Evolutionary conservation across 1,284 basidiomycete genomes (phyloP).

Genomic region (Trichosporon ovoides): DNA sequence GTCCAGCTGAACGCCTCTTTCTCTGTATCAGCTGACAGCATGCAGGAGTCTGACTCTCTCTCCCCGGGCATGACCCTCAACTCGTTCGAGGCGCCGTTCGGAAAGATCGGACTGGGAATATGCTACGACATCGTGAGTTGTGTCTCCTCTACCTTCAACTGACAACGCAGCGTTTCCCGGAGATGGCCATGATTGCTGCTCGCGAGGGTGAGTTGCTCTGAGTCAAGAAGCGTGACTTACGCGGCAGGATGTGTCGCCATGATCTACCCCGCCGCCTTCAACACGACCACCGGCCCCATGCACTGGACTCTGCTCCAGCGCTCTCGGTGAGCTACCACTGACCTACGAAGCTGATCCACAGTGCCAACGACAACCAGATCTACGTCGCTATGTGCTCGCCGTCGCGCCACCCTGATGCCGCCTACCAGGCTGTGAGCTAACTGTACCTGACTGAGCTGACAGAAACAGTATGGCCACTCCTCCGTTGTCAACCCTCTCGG

Average conservation of each 20-base stretch:
- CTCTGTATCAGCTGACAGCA: background rate
- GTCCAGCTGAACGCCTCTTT: no score
- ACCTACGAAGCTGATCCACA: constrained; percentile 43
- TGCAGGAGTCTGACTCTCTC: constrained; percentile 86
- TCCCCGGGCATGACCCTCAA: constrained; percentile 72
- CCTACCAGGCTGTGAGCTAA: constrained; percentile 73
- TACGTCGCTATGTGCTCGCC: constrained; percentile 95
- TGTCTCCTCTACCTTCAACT: background rate
- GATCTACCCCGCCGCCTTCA: constrained; percentile 70
- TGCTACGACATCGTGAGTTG: constrained; percentile 52
- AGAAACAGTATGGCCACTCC: constrained; percentile 82
- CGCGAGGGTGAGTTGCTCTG: constrained; percentile 59
- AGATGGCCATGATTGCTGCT: constrained; percentile 85
- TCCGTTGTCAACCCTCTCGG: constrained; percentile 85
- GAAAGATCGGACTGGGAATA: constrained; percentile 50
- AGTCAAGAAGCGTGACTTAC: background rate
- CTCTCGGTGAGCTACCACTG: constrained; percentile 59
- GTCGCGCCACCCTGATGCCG: constrained; percentile 72
- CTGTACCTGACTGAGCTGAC: background rate
- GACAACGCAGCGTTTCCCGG: constrained; percentile 68
- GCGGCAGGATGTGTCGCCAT: constrained; percentile 80
- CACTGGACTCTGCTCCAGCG: constrained; percentile 94
- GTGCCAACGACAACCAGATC: constrained; percentile 93
- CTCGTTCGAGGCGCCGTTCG: constrained; percentile 73
- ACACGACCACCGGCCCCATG: constrained; percentile 81